phyloP scores from a whole-genome alignment of 345 rosid species.

The Populus davidiana region DNA sequence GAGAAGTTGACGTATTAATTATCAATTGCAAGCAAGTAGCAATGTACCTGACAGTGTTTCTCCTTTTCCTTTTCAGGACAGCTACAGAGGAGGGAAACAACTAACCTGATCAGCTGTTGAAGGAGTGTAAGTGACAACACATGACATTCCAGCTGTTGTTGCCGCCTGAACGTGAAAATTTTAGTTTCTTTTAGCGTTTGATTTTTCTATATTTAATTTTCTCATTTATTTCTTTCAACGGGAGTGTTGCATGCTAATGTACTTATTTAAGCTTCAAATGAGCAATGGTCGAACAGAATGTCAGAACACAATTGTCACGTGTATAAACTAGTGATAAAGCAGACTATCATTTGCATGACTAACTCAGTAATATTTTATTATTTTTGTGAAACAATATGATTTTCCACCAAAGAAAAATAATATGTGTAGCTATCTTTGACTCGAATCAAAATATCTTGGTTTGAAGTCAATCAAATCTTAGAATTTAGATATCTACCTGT shows the following conservation, averaged over 20 bases:
- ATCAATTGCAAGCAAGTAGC: not conserved
- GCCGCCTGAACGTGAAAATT: constrained; percentile 62
- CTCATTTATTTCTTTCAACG: not conserved
- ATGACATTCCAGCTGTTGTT: constrained; percentile 82
- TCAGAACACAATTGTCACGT: not conserved
- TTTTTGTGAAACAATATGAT: not conserved
- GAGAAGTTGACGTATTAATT: not conserved
- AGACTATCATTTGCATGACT: not conserved
- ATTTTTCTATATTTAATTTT: not conserved
- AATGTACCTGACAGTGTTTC: not conserved
- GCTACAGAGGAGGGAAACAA: not conserved
- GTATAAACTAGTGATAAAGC: not conserved
- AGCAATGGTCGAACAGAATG: not conserved
- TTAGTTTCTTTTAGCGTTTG: constrained; percentile 2
- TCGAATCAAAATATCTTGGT: too few species aligned
- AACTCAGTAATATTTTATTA: not conserved
- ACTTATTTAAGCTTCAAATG: too few species aligned
- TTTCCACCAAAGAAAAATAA: too few species aligned
- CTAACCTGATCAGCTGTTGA: constrained; percentile 89
- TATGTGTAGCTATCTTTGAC: too few species aligned
- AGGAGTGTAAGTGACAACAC: constrained; percentile 73
- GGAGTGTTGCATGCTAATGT: not conserved
- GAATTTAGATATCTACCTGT: constrained; percentile 39
- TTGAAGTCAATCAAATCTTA: too few species aligned
- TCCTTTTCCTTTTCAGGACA: not conserved